Conservation (phyloP, 2,329 filamentous ascomycete species). For the Ustulina deusta region DNA sequence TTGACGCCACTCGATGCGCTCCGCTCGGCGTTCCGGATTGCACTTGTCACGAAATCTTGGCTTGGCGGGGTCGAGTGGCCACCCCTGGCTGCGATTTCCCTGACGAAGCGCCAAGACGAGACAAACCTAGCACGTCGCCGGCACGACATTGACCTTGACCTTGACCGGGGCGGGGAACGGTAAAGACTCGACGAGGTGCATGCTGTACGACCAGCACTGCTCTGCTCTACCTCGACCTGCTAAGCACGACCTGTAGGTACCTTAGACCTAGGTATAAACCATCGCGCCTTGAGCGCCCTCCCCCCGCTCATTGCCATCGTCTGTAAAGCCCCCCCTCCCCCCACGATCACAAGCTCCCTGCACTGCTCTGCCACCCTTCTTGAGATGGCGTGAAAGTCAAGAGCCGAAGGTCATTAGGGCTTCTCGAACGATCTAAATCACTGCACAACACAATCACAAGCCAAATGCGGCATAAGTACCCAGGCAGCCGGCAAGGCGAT, state of each 20-base stretch:
- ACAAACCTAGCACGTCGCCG: slow-evolving; percentile 23
- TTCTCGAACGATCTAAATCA: not conserved
- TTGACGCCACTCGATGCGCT: slow-evolving; percentile 34
- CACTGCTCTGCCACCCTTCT: not conserved
- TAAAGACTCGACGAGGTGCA: slow-evolving; percentile 21
- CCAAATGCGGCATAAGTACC: slow-evolving; percentile 6
- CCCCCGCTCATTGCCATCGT: not conserved
- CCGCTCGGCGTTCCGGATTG: slow-evolving; percentile 26
- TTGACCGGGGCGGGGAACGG: slow-evolving; percentile 18
- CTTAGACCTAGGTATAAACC: not conserved
- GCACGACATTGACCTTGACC: slow-evolving; percentile 33
- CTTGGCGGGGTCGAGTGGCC: slow-evolving; percentile 43
- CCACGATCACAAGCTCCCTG: slow-evolving; percentile 11
- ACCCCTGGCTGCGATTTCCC: slow-evolving; percentile 35
- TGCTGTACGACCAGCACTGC: slow-evolving; percentile 5
- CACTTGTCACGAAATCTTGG: slow-evolving; percentile 28
- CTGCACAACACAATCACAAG: slow-evolving; percentile 1
- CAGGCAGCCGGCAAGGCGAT: slow-evolving; percentile 14
- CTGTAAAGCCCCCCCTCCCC: not conserved
- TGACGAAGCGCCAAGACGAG: slow-evolving; percentile 37
- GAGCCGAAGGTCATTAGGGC: not conserved
- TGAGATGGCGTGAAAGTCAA: not conserved
- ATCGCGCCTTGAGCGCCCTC: slow-evolving; percentile 4
- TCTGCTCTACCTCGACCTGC: not conserved
- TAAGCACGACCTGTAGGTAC: not conserved